These are phyloP conservation scores for Graphium sp. DNA, from an alignment of 2,329 filamentous ascomycete species.

Conservation along the genomic window DNA sequence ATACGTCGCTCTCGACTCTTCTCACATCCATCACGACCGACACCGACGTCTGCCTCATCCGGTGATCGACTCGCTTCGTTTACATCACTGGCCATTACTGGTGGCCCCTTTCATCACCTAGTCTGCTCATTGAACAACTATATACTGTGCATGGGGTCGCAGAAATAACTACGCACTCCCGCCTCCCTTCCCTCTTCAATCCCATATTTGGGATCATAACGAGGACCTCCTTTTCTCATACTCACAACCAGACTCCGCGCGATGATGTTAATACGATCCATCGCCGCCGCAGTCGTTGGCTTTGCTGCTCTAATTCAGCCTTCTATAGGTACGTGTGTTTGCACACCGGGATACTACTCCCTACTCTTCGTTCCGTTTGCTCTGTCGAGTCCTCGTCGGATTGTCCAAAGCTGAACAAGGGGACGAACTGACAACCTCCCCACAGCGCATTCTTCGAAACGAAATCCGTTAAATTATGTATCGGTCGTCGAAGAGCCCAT, in stretches of 20 bases:
- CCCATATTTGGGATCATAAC: too few relatives aligned
- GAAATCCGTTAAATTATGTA: constrained; percentile 63
- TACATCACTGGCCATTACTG: too few relatives aligned
- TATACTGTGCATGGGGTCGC: background rate
- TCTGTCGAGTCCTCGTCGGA: constrained; percentile 11
- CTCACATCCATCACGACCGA: too few relatives aligned
- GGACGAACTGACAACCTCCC: too few relatives aligned
- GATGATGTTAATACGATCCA: constrained; percentile 16
- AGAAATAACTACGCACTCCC: background rate
- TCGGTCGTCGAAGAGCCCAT: constrained; percentile 56
- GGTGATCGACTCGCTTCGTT: too few relatives aligned
- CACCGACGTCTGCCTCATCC: too few relatives aligned
- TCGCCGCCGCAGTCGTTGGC: constrained; percentile 14
- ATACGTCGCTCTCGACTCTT: too few relatives aligned
- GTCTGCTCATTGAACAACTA: background rate
- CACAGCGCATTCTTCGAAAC: constrained; percentile 51
- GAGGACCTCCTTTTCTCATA: constrained; percentile 1
- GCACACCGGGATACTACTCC: constrained; percentile 3
- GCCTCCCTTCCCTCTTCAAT: constrained; percentile 2
- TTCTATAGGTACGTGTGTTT: constrained; percentile 13
- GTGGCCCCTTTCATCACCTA: too few relatives aligned
- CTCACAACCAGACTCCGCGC: too few relatives aligned
- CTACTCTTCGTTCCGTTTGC: constrained; percentile 5
- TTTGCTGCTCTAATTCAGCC: constrained; percentile 13
- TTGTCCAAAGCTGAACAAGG: too few relatives aligned